Conservation (phyloP, 768 basidiomycete genomes). For the Lyophyllum atratum region DNA sequence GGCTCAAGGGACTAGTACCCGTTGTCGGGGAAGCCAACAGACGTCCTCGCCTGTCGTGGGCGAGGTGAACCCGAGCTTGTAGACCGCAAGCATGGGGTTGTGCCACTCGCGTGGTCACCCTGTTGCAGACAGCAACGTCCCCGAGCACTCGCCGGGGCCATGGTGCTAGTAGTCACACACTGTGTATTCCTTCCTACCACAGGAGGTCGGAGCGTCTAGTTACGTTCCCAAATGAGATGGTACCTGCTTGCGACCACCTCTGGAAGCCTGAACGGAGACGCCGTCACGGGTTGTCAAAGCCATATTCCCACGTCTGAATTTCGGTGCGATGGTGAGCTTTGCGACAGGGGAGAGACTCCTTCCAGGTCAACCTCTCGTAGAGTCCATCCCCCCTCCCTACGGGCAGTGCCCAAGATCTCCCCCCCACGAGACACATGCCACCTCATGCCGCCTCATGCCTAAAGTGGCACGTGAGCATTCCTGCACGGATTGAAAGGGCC, state of each 20-base stretch:
- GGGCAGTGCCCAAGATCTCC: not conserved
- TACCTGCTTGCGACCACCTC: no score
- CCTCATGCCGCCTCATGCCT: not conserved
- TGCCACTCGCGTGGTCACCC: not conserved
- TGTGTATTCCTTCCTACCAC: not conserved
- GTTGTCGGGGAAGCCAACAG: conserved; percentile 6
- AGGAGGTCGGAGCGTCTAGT: not conserved
- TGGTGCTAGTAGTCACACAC: not conserved
- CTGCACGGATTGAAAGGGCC: not conserved
- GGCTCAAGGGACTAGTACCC: conserved; percentile 12
- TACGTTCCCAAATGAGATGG: no score
- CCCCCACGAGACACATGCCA: not conserved
- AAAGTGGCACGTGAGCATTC: not conserved
- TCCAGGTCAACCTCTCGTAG: no score
- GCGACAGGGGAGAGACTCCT: no score
- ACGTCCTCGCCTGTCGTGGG: conserved; percentile 1
- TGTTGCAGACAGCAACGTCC: not conserved
- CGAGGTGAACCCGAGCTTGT: not conserved
- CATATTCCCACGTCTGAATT: no score
- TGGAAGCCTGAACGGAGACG: no score
- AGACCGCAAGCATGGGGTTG: not conserved
- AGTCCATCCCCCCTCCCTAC: not conserved
- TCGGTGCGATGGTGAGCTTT: no score
- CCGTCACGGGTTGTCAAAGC: no score
- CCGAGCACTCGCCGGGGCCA: not conserved